phyloP scores from a whole-genome alignment of 2,329 filamentous ascomycete genomes.

The Xylariaceae sp. region DNA sequence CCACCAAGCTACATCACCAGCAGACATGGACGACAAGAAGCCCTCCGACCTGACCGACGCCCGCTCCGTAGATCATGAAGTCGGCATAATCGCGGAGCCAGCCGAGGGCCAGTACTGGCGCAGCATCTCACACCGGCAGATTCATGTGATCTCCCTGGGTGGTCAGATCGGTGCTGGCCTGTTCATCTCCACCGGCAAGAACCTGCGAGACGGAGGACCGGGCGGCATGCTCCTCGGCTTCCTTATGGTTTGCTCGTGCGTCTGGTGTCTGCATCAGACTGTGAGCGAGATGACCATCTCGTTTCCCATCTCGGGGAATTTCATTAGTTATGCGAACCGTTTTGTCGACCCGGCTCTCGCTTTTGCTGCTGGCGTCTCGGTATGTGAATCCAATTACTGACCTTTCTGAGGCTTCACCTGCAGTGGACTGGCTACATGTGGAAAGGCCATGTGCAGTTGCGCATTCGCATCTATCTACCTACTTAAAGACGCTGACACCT shows the following conservation, averaged over 20 bases:
- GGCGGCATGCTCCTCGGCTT: slow-evolving; percentile 30
- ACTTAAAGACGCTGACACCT: not conserved
- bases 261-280: slow-evolving; percentile 11
- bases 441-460: no score
- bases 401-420: not conserved
- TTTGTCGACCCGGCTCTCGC: slow-evolving; percentile 34
- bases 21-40: slow-evolving; percentile 1
- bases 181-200: slow-evolving; percentile 32
- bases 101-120: not conserved
- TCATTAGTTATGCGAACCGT: slow-evolving; percentile 33
- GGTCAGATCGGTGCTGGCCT: slow-evolving; percentile 32
- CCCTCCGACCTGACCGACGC: not conserved
- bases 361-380: slow-evolving; percentile 30
- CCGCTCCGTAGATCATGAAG: not conserved
- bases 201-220: slow-evolving; percentile 27
- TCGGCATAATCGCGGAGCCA: not conserved
- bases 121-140: not conserved
- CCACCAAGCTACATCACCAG: not conserved
- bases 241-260: slow-evolving; percentile 16
- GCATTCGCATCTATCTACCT: no score
- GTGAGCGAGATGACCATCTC: slow-evolving; percentile 33
- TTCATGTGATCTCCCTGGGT: slow-evolving; percentile 19
- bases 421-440: no score
- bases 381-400: not conserved
- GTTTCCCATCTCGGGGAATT: slow-evolving; percentile 32